Evolutionary conservation across 2,329 filamentous ascomycete species (phyloP), one percentile per base, ranked within the genome.

Genomic region (Botrytis paeoniae): DNA sequence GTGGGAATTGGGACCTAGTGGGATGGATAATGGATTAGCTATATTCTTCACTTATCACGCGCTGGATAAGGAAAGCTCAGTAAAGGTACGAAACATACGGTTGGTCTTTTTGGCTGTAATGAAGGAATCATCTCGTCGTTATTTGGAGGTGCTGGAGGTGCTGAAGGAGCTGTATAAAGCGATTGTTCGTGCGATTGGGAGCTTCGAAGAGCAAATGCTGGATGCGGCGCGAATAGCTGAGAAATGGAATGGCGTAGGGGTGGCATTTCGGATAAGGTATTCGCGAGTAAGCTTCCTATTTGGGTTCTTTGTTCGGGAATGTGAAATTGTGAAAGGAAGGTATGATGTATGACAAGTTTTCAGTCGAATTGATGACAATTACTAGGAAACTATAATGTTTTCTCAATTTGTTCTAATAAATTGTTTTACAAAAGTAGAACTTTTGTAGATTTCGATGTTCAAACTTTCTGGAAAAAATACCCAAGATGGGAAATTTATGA

Each of bases 191-290:
- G 57, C 20, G 8, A 37, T 22, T 57, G 48, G 59, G 29, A 29
- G 25, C 0, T 51, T 32, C 39, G 41, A 64, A 72, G n/a, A 22
- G 51, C 54, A 41, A 61, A 61, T 18, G 70, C 70, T 22, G 70
- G 70, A 72, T 72, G 77, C 69, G 77, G 48, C 8, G 77, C 75
- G 35, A 76, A 76, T 63, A 76, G 74, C 29, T 75, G 75, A 35
- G 76, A 74, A 64, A 75, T 69, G n/a, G 75, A 77, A 29, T 73
- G 73, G 63, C 75, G 73, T 65, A 74, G 54, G n/a, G 43, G 25
- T 32, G 51, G 68, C 63, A 45, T 57, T 54, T 37, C 57, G 41
- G 45, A 45, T 61, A 60, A 51, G 45, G 20, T 39, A 41, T 22
- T 22, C 9, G 29, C 41, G 41, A 39, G 43, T 41, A 54, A 64